Conservation (phyloP, 305 asterid species). For the Fraxinus nigra region DNA sequence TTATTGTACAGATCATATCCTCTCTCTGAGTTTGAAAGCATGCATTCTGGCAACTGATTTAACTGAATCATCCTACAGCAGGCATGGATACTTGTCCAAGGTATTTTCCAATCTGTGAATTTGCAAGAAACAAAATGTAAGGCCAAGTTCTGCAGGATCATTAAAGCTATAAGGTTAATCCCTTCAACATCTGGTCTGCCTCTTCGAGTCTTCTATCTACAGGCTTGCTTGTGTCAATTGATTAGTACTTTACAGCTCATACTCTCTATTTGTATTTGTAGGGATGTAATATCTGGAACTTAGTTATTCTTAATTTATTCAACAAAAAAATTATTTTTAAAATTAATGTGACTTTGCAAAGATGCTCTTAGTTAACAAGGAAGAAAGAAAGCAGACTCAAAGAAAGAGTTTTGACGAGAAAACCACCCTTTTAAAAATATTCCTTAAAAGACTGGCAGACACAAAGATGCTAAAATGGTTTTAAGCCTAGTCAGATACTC, state of each 20-base stretch:
- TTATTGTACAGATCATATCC: background rate
- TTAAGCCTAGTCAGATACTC: slow-evolving; percentile 15
- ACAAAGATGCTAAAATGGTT: background rate
- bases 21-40: background rate
- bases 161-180: background rate
- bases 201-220: background rate
- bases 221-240: background rate
- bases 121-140: background rate
- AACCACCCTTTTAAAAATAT: background rate
- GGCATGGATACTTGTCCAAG: background rate
- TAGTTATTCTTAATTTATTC: background rate
- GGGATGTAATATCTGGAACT: background rate
- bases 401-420: background rate
- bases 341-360: background rate
- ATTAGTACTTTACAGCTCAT: background rate
- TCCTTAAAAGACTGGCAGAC: background rate
- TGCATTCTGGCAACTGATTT: background rate
- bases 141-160: background rate
- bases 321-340: background rate
- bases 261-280: background rate
- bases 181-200: background rate
- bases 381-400: background rate
- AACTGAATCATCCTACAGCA: background rate
- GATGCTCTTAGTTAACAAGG: background rate
- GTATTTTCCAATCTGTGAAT: background rate